These are phyloP conservation scores for Uronychia binucleata DNA, from an alignment of 73 alveolate genomes.

Conservation along the genomic window DNA sequence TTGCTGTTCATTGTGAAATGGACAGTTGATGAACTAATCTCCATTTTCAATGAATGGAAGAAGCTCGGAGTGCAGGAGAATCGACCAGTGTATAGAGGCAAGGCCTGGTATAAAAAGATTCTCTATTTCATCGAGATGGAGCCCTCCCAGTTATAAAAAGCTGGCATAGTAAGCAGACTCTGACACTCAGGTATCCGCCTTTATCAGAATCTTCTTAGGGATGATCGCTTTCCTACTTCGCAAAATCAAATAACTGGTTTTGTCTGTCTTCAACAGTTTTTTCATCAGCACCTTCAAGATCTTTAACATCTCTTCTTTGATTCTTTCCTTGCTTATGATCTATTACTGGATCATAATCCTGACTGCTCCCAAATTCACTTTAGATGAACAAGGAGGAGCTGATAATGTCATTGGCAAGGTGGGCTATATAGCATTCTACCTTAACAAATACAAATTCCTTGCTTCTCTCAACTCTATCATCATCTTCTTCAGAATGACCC, in stretches of 20 bases:
- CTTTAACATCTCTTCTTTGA: background rate
- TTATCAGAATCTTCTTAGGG: background rate
- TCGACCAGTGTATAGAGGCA: background rate
- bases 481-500: background rate
- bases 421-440: background rate
- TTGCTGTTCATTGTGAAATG: background rate
- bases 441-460: background rate
- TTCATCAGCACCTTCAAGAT: background rate
- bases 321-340: background rate
- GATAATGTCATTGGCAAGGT: background rate
- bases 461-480: background rate
- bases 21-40: background rate
- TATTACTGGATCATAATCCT: background rate
- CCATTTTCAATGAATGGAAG: background rate
- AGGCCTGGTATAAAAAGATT: background rate
- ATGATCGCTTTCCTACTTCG: background rate
- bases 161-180: background rate
- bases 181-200: too few relatives aligned
- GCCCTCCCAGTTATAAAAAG: background rate
- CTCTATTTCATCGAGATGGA: background rate
- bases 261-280: background rate
- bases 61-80: background rate
- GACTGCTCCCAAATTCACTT: background rate
- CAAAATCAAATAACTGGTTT: too few relatives aligned
- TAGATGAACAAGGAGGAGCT: background rate